Percentiles rank a stretch among this genome's conserved stretches.
phyloP scores from a whole-genome alignment of 257 asterid genomes.

The Solanum virginianum region DNA sequence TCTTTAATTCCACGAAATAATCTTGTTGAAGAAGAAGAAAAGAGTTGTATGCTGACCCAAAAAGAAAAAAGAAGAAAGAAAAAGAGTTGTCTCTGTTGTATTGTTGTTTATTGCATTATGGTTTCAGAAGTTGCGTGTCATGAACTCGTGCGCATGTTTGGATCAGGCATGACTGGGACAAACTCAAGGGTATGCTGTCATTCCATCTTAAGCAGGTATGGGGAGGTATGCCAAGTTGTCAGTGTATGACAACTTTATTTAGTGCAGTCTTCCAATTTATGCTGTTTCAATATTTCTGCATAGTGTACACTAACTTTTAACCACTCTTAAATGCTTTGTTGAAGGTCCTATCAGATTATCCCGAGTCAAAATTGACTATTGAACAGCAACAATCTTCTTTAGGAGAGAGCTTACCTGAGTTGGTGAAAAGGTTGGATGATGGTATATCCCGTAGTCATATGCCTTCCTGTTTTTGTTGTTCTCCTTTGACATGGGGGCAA shows the following conservation, averaged over 20 bases:
- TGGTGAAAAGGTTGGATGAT: slow-evolving; percentile 94
- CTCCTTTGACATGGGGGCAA: not conserved
- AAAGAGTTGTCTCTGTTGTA: not conserved
- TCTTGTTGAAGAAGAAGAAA: not conserved
- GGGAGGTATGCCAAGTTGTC: slow-evolving; percentile 14
- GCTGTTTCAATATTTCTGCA: not conserved
- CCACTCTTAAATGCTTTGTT: not conserved
- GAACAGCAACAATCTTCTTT: slow-evolving; percentile 64
- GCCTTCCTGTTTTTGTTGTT: slow-evolving; percentile 1
- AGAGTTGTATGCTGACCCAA: not conserved
- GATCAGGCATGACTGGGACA: slow-evolving; percentile 82
- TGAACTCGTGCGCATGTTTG: slow-evolving; percentile 4
- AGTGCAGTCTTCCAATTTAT: not conserved
- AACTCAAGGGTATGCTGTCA: slow-evolving; percentile 56
- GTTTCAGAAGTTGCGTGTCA: not conserved
- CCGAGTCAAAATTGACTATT: slow-evolving; percentile 67
- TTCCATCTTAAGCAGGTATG: slow-evolving; percentile 75
- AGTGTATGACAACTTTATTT: not conserved
- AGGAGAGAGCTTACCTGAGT: slow-evolving; percentile 63
- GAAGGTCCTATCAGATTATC: slow-evolving; percentile 74
- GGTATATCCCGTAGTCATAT: slow-evolving; percentile 60
- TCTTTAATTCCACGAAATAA: not conserved
- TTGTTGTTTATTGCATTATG: not conserved
- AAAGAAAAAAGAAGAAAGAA: not conserved
- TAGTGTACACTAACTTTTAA: not conserved